Base-by-base conservation (phyloP, 2,329 filamentous ascomycete species). In the Trichophaea hybrida region DNA sequence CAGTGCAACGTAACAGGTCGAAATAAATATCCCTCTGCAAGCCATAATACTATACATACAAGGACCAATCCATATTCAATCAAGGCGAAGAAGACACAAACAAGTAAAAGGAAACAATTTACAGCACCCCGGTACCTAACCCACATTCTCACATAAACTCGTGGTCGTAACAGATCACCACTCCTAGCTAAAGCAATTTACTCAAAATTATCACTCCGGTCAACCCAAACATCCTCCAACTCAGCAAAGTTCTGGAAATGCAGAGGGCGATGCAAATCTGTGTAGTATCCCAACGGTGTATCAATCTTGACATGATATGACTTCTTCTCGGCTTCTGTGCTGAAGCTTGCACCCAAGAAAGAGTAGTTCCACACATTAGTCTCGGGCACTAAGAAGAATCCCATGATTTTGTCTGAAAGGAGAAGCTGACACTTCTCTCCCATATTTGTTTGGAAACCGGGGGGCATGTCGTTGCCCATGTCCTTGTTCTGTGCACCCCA, bases 221-320 rank as follows among this genome's bases (percentile, higher is more conserved):
- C 93, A 51, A 96, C 90, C 82, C 90, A 94, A 46, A 94, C 86
- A 73, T 98, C 91, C 75, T 98, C 93, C 71, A 98, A 74, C 76
- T 98, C 91, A 0, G 90, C 88, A 74, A 98, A 98, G 73, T 89
- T 95, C 72, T 91, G 85, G 80, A 98, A 98, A 75, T 98, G 93
- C 59, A 96, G 76, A 13, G 91, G 90, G 32, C 93, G 82, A 73
- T 98, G 94, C 68, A 89, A 79, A 68, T 90, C 89, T 70, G 86
- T 90, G 74, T 98, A 98, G 54, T 68, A 69, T 2, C 58, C 78
- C 67, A 84, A 74, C 15, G 93, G 93, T 48, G 88, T 94, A 73
- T 97, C 94, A 58, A 98, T 83, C 77, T 93, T 93, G 68, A 97
- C 90, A 68, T 89, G 86, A 48, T 96, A 80, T 2, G 84, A 79